Base-by-base conservation (phyloP, 176 grass and related monocot species). In the Juncus effusus region DNA sequence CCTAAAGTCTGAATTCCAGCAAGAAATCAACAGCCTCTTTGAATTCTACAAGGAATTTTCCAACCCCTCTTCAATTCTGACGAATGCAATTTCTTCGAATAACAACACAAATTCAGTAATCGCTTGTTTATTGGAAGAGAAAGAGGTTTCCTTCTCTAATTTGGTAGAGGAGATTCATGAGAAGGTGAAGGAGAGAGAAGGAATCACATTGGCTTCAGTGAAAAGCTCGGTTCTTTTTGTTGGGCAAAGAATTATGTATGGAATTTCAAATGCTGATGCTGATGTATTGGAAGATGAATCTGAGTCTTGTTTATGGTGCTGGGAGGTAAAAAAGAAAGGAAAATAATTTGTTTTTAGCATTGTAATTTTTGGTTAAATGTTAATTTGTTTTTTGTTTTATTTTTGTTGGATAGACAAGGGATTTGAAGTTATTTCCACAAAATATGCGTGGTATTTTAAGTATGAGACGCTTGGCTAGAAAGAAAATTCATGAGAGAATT, bases 211-310 rank as follows among this genome's bases (percentile, higher is more conserved):
- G 62, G 79, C 84, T 41, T 88, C 79, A 0, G 78, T 91, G 13
- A 74, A 85, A 5, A 69, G 78, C 54, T 75, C 69, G 4, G 65
- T 96, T 14, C 84, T 96, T 16, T 83, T 80, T 38, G 66, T 85
- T 36, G 91, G 91, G 16, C 87, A 91, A 79, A 85, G 91, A 80
- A 67, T 78, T 70, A 77, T 81, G 87, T 96, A 96, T 50, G 87
- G 91, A 4, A 44, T 75, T 3, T 78, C 79, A 12, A 79, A 67
- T n/a, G 62, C 61, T 0, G 87, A 96, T 63, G 83, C 87, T 62
- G 87, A 96, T 85, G 84, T 96, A 7, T 11, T 96, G 36, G 91
- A 96, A 47, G 91, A 96, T 78, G 79, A 90, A 62, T 87, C 87
- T 1, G 84, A 87, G 8, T 35, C 51, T 3, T 83, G 84, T 49